These are phyloP conservation scores for Cystofilobasidium capitatum DNA, from an alignment of 768 basidiomycete species.

Conservation along the genomic window DNA sequence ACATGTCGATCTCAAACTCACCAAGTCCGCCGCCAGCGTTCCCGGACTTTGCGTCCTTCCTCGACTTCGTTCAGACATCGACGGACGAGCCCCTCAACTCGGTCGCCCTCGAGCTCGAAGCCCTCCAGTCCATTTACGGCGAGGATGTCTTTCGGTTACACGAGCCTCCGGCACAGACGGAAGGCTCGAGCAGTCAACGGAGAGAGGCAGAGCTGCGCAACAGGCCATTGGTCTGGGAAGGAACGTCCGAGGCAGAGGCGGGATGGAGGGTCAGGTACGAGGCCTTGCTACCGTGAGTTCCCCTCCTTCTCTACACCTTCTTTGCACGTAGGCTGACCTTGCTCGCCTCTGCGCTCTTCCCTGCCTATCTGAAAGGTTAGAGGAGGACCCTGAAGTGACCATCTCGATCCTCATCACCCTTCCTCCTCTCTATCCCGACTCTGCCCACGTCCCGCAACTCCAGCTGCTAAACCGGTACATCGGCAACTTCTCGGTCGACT, in stretches of 20 bases:
- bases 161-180: slow-evolving; percentile 1
- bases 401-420: slow-evolving; percentile 44
- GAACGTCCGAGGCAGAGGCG: neutral
- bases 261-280: slow-evolving; percentile 20
- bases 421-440: slow-evolving; percentile 52
- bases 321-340: neutral
- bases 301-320: too few species aligned
- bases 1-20: neutral
- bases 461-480: slow-evolving; percentile 78
- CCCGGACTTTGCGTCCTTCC: neutral
- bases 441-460: slow-evolving; percentile 58
- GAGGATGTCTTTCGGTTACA: slow-evolving; percentile 17
- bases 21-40: neutral
- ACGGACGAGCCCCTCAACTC: slow-evolving; percentile 1
- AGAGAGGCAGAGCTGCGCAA: neutral
- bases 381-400: slow-evolving; percentile 35
- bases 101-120: slow-evolving; percentile 20
- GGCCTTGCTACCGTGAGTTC: slow-evolving; percentile 14
- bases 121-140: slow-evolving; percentile 24
- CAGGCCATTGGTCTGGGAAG: neutral
- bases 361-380: too few species aligned
- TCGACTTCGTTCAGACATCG: neutral
- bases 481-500: slow-evolving; percentile 65
- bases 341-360: neutral
- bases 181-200: neutral